phyloP scores from a whole-genome alignment of 1,284 basidiomycete species.

The Omphalotus olearius region DNA sequence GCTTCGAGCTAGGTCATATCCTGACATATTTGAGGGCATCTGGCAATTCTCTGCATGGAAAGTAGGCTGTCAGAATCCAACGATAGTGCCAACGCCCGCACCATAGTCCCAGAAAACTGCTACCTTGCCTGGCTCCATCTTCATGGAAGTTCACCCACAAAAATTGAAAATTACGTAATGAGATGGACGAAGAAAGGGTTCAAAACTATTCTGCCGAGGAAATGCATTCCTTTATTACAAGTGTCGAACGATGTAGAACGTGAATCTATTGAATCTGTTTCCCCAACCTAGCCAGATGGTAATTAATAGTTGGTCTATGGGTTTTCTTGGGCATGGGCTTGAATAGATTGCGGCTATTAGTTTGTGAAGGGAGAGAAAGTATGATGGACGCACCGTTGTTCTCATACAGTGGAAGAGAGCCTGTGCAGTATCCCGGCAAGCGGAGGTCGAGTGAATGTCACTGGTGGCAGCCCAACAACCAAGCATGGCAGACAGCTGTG shows the following conservation, averaged over 20 bases:
- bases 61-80: background rate
- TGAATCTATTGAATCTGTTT: conserved; percentile 59
- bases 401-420: conserved; percentile 84
- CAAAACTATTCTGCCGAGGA: background rate
- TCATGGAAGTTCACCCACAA: conserved; percentile 13
- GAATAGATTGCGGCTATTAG: conserved; percentile 12
- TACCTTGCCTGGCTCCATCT: conserved; percentile 15
- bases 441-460: conserved; percentile 60
- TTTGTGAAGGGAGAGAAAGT: conserved; percentile 1
- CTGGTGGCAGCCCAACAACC: conserved; percentile 87
- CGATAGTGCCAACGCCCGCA: conserved; percentile 8
- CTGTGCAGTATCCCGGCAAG: conserved; percentile 67
- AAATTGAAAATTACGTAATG: background rate
- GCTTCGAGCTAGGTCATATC: conserved; percentile 27
- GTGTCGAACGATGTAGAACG: too few relatives aligned
- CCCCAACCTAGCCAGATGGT: conserved; percentile 74
- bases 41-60: conserved; percentile 44
- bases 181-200: background rate
- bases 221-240: too few relatives aligned
- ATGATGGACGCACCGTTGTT: conserved; percentile 58
- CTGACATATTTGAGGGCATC: conserved; percentile 32
- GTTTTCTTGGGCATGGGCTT: conserved; percentile 62
- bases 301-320: conserved; percentile 77
- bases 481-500: conserved; percentile 80
- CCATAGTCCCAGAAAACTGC: conserved; percentile 33